These are phyloP conservation scores for Mimosa bimucronata DNA, from an alignment of 306 rosid species.

Conservation along the genomic window DNA sequence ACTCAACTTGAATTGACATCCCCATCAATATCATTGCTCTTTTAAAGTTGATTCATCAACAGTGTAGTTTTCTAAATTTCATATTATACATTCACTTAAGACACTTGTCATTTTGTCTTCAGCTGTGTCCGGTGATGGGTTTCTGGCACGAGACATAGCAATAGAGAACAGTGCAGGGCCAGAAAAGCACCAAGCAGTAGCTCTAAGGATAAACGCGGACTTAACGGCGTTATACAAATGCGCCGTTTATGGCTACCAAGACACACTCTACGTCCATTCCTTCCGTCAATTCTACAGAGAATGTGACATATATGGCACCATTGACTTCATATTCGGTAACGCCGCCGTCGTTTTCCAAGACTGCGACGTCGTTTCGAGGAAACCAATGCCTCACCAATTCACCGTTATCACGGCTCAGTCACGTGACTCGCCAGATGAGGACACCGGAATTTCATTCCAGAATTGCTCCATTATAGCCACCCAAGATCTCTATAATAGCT, in stretches of 20 bases:
- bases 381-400: constrained; percentile 66
- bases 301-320: constrained; percentile 76
- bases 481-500: constrained; percentile 47
- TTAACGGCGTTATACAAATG: constrained; percentile 65
- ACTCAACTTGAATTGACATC: too few relatives aligned
- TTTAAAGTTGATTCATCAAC: too few relatives aligned
- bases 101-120: neutral
- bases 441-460: constrained; percentile 79
- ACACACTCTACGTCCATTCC: constrained; percentile 73
- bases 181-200: constrained; percentile 78
- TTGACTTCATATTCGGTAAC: constrained; percentile 80
- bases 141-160: constrained; percentile 74
- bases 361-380: constrained; percentile 54
- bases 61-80: too few relatives aligned
- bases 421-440: constrained; percentile 59
- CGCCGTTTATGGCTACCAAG: constrained; percentile 66
- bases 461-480: constrained; percentile 68
- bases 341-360: constrained; percentile 77
- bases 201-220: constrained; percentile 77
- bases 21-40: too few relatives aligned
- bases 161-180: constrained; percentile 75
- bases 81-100: too few relatives aligned
- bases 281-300: constrained; percentile 84
- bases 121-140: constrained; percentile 86
- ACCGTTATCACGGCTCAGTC: constrained; percentile 76